Conservation (phyloP, 108 stramenopile species). For the Nitzschia putrida region DNA sequence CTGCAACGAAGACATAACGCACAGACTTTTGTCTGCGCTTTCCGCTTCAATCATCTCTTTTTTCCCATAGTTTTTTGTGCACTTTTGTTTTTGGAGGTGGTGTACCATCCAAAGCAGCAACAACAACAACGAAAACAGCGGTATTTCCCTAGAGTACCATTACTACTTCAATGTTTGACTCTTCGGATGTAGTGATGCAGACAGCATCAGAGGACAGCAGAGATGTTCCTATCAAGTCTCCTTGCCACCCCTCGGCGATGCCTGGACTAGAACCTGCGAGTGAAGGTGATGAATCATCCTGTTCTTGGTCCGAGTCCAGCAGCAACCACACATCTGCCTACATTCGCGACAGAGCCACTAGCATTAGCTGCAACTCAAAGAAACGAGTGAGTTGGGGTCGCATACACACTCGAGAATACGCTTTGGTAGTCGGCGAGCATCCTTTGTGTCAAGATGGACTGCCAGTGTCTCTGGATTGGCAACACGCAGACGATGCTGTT, state of each 20-base stretch:
- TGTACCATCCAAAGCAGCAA: too few species aligned
- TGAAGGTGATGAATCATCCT: slow-evolving; percentile 16
- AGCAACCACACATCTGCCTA: neutral
- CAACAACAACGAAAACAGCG: too few species aligned
- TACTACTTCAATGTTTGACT: neutral
- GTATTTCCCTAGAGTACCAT: too few species aligned
- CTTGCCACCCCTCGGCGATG: slow-evolving; percentile 6
- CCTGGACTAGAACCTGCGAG: slow-evolving; percentile 7
- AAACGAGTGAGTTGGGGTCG: slow-evolving; percentile 42
- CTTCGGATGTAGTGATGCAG: slow-evolving; percentile 11
- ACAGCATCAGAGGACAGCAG: neutral
- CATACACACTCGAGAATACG: slow-evolving; percentile 48
- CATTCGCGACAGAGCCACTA: too few species aligned
- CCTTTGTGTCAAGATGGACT: slow-evolving; percentile 53
- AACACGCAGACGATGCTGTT: slow-evolving; percentile 30
- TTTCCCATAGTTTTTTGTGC: too few species aligned
- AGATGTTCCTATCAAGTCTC: neutral
- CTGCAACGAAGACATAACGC: too few species aligned
- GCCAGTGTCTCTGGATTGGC: slow-evolving; percentile 60
- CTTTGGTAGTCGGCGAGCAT: slow-evolving; percentile 56
- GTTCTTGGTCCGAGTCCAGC: neutral
- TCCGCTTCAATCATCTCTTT: too few species aligned
- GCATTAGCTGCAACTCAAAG: neutral
- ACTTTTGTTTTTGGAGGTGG: too few species aligned
- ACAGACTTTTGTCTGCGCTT: too few species aligned